phyloP scores from a whole-genome alignment of 768 basidiomycete genomes.

The Hypholoma fasciculare region DNA sequence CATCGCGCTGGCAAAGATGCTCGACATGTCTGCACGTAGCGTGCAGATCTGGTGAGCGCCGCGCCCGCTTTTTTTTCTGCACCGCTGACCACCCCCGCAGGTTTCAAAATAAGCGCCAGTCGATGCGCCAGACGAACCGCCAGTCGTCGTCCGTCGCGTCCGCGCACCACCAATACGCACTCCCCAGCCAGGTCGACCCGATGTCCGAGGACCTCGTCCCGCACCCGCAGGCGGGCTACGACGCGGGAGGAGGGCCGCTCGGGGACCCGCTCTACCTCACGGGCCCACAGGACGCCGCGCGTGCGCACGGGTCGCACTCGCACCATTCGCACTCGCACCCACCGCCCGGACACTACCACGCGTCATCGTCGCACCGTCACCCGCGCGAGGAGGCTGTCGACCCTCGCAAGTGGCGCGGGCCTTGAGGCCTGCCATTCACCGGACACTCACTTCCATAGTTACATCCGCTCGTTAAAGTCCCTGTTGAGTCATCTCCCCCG shows the following conservation, averaged over 20 bases:
- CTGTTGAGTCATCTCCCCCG: conserved; percentile 9
- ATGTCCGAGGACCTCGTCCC: conserved; percentile 39
- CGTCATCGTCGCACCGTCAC: conserved; percentile 45
- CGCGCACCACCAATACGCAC: conserved; percentile 51
- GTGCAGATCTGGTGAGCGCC: conserved; percentile 77
- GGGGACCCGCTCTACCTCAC: conserved; percentile 35
- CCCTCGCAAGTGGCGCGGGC: conserved; percentile 51
- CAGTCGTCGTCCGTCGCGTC: conserved; percentile 52
- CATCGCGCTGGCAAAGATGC: conserved; percentile 67
- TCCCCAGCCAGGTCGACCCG: conserved; percentile 36
- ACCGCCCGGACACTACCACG: conserved; percentile 31
- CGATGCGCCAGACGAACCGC: conserved; percentile 76
- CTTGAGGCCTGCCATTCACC: conserved; percentile 32
- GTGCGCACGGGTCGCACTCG: not conserved
- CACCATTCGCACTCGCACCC: conserved; percentile 34
- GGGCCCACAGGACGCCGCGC: conserved; percentile 39
- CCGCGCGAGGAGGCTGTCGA: conserved; percentile 41
- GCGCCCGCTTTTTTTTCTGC: conserved; percentile 17
- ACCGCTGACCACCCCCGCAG: conserved; percentile 38
- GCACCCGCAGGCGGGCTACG: conserved; percentile 30
- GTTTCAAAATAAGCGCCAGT: conserved; percentile 88
- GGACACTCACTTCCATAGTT: conserved; percentile 32
- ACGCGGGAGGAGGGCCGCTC: conserved; percentile 17
- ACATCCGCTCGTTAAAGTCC: conserved; percentile 41
- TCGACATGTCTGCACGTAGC: conserved; percentile 83